A percentile compares a stretch with the other conserved stretches of the same genome.
These are phyloP conservation scores for Cercophora sp. DNA, from an alignment of 495 filamentous ascomycete species.

Conservation along the genomic window DNA sequence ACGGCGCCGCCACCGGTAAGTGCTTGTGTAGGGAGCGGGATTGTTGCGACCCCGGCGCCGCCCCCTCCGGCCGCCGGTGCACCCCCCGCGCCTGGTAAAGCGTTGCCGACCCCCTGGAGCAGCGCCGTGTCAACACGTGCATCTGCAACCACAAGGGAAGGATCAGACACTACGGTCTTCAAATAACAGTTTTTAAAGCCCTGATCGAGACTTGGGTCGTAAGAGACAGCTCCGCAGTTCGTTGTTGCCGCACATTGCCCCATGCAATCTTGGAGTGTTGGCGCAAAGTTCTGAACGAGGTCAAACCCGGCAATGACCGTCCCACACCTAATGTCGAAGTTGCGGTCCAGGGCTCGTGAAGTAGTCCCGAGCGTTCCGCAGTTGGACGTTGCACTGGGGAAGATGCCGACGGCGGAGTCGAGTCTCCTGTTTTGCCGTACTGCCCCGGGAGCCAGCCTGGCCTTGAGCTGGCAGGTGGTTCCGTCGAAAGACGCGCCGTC, in stretches of 20 bases:
- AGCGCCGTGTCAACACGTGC: slow-evolving; percentile 29
- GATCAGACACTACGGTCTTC: slow-evolving; percentile 22
- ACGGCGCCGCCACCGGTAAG: slow-evolving; percentile 10
- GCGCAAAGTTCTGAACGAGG: slow-evolving; percentile 30
- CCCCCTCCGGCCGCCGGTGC: neutral
- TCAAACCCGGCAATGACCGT: slow-evolving; percentile 29
- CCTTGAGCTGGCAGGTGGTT: slow-evolving; percentile 20
- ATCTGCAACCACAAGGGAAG: slow-evolving; percentile 14
- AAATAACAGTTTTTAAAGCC: slow-evolving; percentile 41
- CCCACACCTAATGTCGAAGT: slow-evolving; percentile 27
- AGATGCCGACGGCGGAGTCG: slow-evolving; percentile 29
- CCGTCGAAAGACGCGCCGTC: slow-evolving; percentile 28
- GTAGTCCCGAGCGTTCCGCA: slow-evolving; percentile 21
- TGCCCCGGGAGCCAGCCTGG: slow-evolving; percentile 10
- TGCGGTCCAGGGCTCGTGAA: slow-evolving; percentile 13
- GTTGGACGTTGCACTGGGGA: slow-evolving; percentile 28
- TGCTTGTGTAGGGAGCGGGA: slow-evolving; percentile 12
- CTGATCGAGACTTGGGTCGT: slow-evolving; percentile 24
- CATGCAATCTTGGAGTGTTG: slow-evolving; percentile 34
- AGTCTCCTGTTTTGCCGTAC: slow-evolving; percentile 20
- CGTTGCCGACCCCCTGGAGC: slow-evolving; percentile 9
- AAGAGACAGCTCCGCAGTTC: slow-evolving; percentile 27
- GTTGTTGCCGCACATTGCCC: slow-evolving; percentile 23
- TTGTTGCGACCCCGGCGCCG: slow-evolving; percentile 12
- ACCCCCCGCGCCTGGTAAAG: no score